Evolutionary conservation across 805 yeast species (phyloP), one percentile per base, ranked within the genome.

Genomic region (Wickerhamiella spandovensis): DNA sequence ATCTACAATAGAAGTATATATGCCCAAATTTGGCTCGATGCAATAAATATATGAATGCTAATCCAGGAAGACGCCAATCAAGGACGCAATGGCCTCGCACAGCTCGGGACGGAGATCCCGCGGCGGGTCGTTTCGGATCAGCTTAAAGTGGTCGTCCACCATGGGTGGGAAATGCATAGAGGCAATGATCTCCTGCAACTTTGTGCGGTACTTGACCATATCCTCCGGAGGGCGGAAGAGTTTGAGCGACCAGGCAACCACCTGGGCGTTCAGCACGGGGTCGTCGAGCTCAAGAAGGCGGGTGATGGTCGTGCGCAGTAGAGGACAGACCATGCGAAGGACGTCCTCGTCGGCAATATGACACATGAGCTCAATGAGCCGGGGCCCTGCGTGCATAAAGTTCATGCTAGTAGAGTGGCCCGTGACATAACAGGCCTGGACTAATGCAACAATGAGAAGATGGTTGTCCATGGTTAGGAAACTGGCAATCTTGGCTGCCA

Each of bases 321-420:
- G 47, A 17, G 54, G 56, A 13, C 51, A 48, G 15, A 54, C 43
- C 21, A 48, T 17, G 28, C 30, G 39, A 7, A 52, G 48, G 12
- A 45, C 47, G 1, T 44, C 35, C 8, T 53, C 47, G 47, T 48
- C 49, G 21, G 39, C 4, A 12, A 54, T 24, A 12, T 22, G 35
- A 5, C 21, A 18, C 20, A 54, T 30, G 17, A 48, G 30, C 25
- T 43, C 42, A 25, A 48, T 18, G 24, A 48, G 47, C 9, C 50
- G 50, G 24, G 50, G 50, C 6, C 50, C 50, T 22, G 47, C 28
- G n/a, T 22, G 23, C 43, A 43, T 28, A 30, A 48, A 48, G 47
- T 22, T 43, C 50, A 48, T 48, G 15, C 47, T 43, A 12, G 46
- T 18, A 23, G 50, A 28, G 25, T 28, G 38, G 21, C 50, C 47